Evolutionary conservation across 1,284 basidiomycete genomes (phyloP).

Genomic region (Trichosporon faecale): DNA sequence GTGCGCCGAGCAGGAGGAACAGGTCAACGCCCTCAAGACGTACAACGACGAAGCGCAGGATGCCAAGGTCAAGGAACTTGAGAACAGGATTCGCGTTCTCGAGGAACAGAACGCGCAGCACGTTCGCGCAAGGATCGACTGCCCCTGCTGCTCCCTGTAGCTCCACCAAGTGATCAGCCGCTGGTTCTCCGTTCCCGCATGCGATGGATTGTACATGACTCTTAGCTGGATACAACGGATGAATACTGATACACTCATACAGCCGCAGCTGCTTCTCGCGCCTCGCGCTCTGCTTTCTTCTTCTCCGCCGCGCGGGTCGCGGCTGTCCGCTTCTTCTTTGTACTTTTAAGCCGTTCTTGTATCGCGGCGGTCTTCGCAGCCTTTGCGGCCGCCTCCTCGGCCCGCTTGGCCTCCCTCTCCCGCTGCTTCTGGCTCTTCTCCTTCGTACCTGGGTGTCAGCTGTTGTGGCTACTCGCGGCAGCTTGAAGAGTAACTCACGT

Average conservation of each 20-base stretch:
- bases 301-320: background rate
- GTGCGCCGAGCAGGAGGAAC: background rate
- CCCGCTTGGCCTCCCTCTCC: background rate
- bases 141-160: background rate
- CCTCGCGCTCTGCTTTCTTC: background rate
- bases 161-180: background rate
- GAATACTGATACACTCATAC: background rate
- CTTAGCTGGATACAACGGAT: background rate
- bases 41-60: background rate
- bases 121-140: background rate
- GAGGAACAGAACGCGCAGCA: background rate
- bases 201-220: background rate
- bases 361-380: background rate
- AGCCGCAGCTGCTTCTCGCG: background rate
- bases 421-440: background rate
- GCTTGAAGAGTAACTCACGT: background rate
- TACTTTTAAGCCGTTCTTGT: background rate
- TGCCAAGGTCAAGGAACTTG: background rate
- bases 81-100: background rate
- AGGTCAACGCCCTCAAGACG: constrained; percentile 2
- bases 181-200: too few relatives aligned
- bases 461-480: background rate
- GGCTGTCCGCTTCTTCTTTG: background rate
- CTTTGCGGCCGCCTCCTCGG: background rate
- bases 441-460: background rate